A percentile compares a stretch with the other conserved stretches of the same genome.
Evolutionary conservation across 305 asterid genomes (phyloP).

Genomic region (Solanum hybrid): DNA sequence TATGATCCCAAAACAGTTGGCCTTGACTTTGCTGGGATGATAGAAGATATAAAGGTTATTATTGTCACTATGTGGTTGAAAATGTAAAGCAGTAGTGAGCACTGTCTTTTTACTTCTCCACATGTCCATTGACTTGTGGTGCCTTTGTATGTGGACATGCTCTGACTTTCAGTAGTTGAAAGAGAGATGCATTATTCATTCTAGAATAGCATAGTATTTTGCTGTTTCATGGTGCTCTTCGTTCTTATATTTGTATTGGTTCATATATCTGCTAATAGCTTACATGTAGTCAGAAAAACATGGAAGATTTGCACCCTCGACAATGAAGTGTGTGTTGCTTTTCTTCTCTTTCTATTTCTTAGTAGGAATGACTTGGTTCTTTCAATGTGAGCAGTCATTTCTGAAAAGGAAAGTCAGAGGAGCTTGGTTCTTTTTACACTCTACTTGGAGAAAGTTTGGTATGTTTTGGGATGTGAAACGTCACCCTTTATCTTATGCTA

Average conservation of each 20-base stretch:
- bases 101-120: not conserved
- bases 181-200: not conserved
- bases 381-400: not conserved
- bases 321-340: not conserved
- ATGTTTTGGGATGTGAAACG: not conserved
- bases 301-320: not conserved
- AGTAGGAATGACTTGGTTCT: not conserved
- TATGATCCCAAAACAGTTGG: slow-evolving; percentile 94
- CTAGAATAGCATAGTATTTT: not conserved
- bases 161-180: not conserved
- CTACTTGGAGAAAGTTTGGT: not conserved
- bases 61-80: not conserved
- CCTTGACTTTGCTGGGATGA: slow-evolving; percentile 91
- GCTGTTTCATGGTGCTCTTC: not conserved
- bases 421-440: not conserved
- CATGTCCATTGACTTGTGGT: not conserved
- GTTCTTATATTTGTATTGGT: not conserved
- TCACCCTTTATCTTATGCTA: not conserved
- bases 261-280: not conserved
- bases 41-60: slow-evolving; percentile 86
- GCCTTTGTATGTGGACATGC: not conserved
- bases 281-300: not conserved
- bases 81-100: not conserved
- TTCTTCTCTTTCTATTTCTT: not conserved
- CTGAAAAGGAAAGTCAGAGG: not conserved